Conservation (phyloP, 805 yeast genomes). For the Jamesozyma rosinii region DNA sequence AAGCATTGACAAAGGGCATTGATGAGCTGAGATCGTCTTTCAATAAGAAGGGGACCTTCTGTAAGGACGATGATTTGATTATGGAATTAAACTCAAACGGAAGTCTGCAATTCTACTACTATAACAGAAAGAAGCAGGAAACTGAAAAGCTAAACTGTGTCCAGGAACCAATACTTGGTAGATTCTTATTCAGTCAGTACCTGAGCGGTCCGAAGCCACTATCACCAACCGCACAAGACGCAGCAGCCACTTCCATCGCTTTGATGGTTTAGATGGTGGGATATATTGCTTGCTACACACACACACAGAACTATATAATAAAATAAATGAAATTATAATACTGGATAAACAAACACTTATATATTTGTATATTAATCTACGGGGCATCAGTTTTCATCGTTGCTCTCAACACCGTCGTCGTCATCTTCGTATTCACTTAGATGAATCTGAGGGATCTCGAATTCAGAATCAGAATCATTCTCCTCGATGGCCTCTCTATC, state of each 20-base stretch:
- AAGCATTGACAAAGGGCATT: conserved; percentile 50
- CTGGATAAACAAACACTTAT: too few relatives aligned
- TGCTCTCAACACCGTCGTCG: conserved; percentile 7
- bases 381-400: background rate
- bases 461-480: conserved; percentile 24
- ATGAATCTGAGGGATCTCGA: conserved; percentile 26
- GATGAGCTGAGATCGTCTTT: conserved; percentile 57
- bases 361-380: background rate
- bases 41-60: conserved; percentile 58
- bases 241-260: conserved; percentile 15
- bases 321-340: too few relatives aligned
- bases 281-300: too few relatives aligned
- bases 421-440: conserved; percentile 16
- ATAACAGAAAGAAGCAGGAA: conserved; percentile 32
- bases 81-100: conserved; percentile 48
- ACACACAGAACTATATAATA: too few relatives aligned
- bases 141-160: conserved; percentile 48
- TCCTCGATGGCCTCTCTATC: conserved; percentile 8
- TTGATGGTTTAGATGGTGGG: background rate
- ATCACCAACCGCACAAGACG: conserved; percentile 22
- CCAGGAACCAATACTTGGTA: conserved; percentile 50
- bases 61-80: conserved; percentile 59
- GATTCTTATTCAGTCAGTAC: conserved; percentile 66
- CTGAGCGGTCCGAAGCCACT: conserved; percentile 45
- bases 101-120: conserved; percentile 36